A percentile compares a stretch with the other conserved stretches of the same genome.
Evolutionary conservation across 2,329 filamentous ascomycete species (phyloP).

Genomic region (Incumbomyces lentus): DNA sequence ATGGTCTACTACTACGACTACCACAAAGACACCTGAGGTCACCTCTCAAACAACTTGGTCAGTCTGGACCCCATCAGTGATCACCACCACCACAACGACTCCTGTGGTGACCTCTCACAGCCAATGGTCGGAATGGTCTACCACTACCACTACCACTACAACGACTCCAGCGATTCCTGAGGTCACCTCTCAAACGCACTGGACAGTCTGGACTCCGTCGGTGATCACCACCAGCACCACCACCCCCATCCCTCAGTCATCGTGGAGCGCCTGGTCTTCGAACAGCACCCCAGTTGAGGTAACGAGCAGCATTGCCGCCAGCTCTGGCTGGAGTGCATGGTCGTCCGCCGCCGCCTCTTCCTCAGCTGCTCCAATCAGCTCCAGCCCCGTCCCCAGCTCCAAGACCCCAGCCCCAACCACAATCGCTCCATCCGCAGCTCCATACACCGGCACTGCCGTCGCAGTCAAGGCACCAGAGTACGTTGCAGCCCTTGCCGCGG

Average conservation of each 20-base stretch:
- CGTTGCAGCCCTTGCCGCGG: background rate
- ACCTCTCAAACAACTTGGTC: background rate
- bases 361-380: background rate
- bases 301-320: background rate
- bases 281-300: background rate
- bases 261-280: background rate
- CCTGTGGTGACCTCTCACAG: background rate
- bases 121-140: background rate
- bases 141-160: too few species aligned
- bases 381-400: background rate
- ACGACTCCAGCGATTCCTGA: background rate
- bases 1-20: background rate
- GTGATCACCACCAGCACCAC: background rate
- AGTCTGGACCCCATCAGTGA: background rate
- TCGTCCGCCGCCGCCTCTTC: background rate
- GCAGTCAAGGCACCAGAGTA: background rate
- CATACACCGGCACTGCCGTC: background rate
- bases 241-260: background rate
- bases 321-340: background rate
- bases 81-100: background rate
- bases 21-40: background rate
- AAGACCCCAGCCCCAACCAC: background rate
- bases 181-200: background rate
- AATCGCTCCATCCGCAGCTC: background rate
- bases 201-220: background rate